These are phyloP conservation scores for Aspergillus sp. DNA, from an alignment of 2,329 filamentous ascomycete genomes.

Conservation along the genomic window DNA sequence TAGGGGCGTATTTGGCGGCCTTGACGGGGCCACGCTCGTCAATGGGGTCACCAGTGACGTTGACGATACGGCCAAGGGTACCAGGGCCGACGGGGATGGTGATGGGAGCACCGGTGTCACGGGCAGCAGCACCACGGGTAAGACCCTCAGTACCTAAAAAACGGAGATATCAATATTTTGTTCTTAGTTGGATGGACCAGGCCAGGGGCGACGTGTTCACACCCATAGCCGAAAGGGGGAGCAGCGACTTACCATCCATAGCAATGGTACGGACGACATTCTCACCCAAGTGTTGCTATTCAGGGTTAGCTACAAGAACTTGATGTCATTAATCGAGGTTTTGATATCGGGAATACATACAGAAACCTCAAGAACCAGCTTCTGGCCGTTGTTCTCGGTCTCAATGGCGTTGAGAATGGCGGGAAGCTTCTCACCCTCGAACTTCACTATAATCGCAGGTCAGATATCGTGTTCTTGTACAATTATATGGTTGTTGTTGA, in stretches of 20 bases:
- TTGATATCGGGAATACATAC: slow-evolving; percentile 57
- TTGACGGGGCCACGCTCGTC: slow-evolving; percentile 99
- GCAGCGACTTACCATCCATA: slow-evolving; percentile 82
- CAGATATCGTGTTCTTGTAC: slow-evolving; percentile 27
- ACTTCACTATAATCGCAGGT: slow-evolving; percentile 72
- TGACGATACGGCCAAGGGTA: slow-evolving; percentile 98
- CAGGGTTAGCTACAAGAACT: slow-evolving; percentile 22
- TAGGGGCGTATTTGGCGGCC: slow-evolving; percentile 79
- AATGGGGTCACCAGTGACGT: slow-evolving; percentile 99
- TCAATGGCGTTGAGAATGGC: slow-evolving; percentile 96
- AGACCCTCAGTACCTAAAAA: slow-evolving; percentile 94
- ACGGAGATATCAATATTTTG: slow-evolving; percentile 18
- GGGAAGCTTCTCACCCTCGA: slow-evolving; percentile 89
- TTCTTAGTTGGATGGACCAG: neutral
- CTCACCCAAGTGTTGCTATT: slow-evolving; percentile 97
- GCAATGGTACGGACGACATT: slow-evolving; percentile 99
- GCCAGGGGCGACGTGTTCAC: neutral
- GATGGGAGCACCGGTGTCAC: slow-evolving; percentile 92
- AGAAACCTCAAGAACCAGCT: slow-evolving; percentile 93
- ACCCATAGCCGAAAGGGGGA: slow-evolving; percentile 1
- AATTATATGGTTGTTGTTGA: slow-evolving; percentile 29
- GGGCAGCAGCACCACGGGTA: slow-evolving; percentile 80
- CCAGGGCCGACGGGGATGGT: slow-evolving; percentile 90
- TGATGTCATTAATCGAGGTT: slow-evolving; percentile 16
- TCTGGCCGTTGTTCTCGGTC: slow-evolving; percentile 87